Evolutionary conservation across 192 early-diverging fungal genomes (phyloP), one percentile per base, ranked within the genome.

Genomic region (Podila verticillata): DNA sequence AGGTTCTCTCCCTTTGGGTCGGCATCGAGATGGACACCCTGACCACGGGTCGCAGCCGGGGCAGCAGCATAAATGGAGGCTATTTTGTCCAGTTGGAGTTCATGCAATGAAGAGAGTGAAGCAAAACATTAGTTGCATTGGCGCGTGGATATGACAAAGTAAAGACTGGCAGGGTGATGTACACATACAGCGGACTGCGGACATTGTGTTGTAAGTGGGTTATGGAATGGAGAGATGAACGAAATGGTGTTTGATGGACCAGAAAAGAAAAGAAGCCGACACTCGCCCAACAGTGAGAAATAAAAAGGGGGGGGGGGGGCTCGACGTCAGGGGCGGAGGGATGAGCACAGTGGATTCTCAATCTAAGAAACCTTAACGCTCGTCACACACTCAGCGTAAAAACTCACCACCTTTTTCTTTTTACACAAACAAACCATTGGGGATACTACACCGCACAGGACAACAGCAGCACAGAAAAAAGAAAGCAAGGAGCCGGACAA

Each of bases 1-100:
- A 99, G 89, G 71, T 85, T 88, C 32, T 88, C 86, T 39, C 96
- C 96, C 67, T 95, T 92, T 19, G 96, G 92, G 74, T 96, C 94
- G 7, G 88, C 85, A n/a, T 89, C 87, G 32, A 99, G 81, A 57
- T 96, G 92, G 56, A 95, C 91, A 19, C 91, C 67, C 73, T 94
- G 92, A 15, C 96, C 96, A 39, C 97, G 92, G 48, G 82, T 83
- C 28, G 96, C 95, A 30, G 81, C 66, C 32, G 97, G 97, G 49
- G 91, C 79, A 44, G 91, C 89, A 30, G 95, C 93, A 87, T 90
- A 93, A 48, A 87, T 89, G 57, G 83, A 79, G 59, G 85, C 89
- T 91, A 81, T 22, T 56, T 47, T 47, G 29, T 44, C 13, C 12
- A 15, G 13, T 44, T 44, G 39, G 39, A 44, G 39, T 10, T 44